phyloP scores from a whole-genome alignment of 495 filamentous ascomycete species.

The Podospora pseudocomata region DNA sequence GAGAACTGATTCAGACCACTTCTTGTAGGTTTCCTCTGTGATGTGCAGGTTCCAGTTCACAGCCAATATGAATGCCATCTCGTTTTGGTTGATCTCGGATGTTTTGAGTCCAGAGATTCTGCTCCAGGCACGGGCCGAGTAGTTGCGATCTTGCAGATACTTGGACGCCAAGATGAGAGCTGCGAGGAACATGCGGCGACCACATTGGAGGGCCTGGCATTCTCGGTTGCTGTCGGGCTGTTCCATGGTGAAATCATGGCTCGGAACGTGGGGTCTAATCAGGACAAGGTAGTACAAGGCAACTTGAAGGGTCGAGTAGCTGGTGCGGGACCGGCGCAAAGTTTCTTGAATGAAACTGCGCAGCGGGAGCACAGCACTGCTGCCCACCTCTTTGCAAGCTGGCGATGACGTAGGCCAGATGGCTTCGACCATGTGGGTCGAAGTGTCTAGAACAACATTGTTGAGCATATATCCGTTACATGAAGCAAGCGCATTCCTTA shows the following conservation, averaged over 20 bases:
- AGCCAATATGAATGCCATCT: constrained; percentile 85
- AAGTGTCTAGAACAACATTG: constrained; percentile 63
- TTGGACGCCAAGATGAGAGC: constrained; percentile 92
- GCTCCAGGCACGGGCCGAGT: constrained; percentile 95
- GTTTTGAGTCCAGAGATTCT: constrained; percentile 93
- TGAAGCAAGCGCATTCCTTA: constrained; percentile 54
- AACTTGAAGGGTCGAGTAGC: constrained; percentile 95
- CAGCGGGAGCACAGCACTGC: constrained; percentile 76
- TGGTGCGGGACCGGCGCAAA: constrained; percentile 86
- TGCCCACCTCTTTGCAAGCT: constrained; percentile 52
- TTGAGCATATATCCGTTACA: neutral
- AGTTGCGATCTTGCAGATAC: constrained; percentile 96
- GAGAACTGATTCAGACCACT: constrained; percentile 87
- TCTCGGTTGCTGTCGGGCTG: constrained; percentile 70
- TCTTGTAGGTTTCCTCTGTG: constrained; percentile 78
- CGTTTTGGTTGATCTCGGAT: constrained; percentile 91
- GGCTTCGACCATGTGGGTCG: constrained; percentile 92
- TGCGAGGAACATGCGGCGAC: constrained; percentile 94
- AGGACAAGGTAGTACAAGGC: constrained; percentile 94
- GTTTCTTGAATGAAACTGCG: constrained; percentile 97
- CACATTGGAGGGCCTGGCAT: constrained; percentile 85
- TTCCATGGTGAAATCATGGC: constrained; percentile 78
- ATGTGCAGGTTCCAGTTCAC: constrained; percentile 96
- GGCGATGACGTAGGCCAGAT: constrained; percentile 87
- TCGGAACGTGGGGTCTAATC: constrained; percentile 86